These are phyloP conservation scores for Nicotiana otophora DNA, from an alignment of 257 asterid genomes.

Conservation along the genomic window DNA sequence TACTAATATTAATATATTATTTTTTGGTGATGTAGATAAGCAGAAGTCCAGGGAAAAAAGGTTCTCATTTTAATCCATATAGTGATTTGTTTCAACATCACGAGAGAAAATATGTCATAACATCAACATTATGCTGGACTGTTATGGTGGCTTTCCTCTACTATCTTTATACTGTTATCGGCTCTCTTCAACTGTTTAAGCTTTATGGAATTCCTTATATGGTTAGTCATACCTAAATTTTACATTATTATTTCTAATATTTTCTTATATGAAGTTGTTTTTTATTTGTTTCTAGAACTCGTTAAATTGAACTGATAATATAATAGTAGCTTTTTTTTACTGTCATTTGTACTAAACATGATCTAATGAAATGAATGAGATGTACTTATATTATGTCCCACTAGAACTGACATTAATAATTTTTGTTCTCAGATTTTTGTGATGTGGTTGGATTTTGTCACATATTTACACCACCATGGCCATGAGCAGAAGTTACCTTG, in stretches of 20 bases:
- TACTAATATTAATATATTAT: too few species aligned
- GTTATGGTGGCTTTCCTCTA: constrained; percentile 51
- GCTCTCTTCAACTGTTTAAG: constrained; percentile 50
- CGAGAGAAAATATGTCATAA: constrained; percentile 49
- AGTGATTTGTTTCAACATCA: constrained; percentile 54
- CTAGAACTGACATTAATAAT: background rate
- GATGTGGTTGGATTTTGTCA: constrained; percentile 73
- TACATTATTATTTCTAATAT: background rate
- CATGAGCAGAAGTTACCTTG: constrained; percentile 76
- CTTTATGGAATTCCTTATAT: constrained; percentile 64
- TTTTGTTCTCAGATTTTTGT: constrained; percentile 50
- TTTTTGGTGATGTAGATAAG: constrained; percentile 35
- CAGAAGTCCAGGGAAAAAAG: constrained; percentile 82
- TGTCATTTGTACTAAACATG: too few species aligned
- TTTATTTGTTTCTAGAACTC: too few species aligned
- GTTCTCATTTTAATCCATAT: constrained; percentile 88
- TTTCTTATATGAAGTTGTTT: too few species aligned
- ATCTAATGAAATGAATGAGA: background rate
- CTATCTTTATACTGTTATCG: constrained; percentile 27
- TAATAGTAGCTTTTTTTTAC: too few species aligned
- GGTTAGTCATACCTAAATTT: constrained; percentile 29
- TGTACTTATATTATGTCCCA: background rate
- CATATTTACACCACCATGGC: constrained; percentile 87
- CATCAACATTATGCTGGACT: constrained; percentile 77
- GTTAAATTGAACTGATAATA: too few species aligned